phyloP scores from a whole-genome alignment of 164 flowering plant genomes.

The Liriodendron chinense region DNA sequence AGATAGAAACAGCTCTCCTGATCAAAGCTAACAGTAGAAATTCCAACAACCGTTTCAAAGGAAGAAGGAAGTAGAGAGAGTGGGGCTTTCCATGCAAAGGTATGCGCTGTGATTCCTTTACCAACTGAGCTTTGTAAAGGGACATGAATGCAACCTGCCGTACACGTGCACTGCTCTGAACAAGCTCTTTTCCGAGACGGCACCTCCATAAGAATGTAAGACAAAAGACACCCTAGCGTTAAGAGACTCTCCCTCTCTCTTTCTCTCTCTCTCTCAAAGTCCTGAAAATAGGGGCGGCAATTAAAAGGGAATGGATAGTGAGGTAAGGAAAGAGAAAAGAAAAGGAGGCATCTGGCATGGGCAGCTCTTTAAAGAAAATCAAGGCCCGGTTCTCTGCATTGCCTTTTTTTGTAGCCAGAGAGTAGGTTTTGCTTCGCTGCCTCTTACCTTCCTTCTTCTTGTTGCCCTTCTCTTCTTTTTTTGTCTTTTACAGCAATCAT shows the following conservation, averaged over 20 bases:
- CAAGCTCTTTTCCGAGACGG: conserved; percentile 58
- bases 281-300: not conserved
- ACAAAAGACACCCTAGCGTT: conserved; percentile 6
- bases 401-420: too few relatives aligned
- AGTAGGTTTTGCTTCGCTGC: not conserved
- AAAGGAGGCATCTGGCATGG: not conserved
- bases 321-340: not conserved
- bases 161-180: conserved; percentile 73
- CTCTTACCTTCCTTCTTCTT: not conserved
- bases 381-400: not conserved
- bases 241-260: not conserved
- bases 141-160: conserved; percentile 46
- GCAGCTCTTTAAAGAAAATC: not conserved
- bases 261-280: not conserved
- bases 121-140: conserved; percentile 5
- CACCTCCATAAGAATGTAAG: conserved; percentile 25
- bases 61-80: not conserved
- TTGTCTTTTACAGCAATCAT: not conserved
- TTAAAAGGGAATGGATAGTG: not conserved
- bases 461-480: not conserved
- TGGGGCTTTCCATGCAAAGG: conserved; percentile 1
- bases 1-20: not conserved
- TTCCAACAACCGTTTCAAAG: not conserved
- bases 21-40: not conserved
- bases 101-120: conserved; percentile 32